phyloP scores from a whole-genome alignment of 2,329 filamentous ascomycete genomes.

The Sphaceloma murrayae region DNA sequence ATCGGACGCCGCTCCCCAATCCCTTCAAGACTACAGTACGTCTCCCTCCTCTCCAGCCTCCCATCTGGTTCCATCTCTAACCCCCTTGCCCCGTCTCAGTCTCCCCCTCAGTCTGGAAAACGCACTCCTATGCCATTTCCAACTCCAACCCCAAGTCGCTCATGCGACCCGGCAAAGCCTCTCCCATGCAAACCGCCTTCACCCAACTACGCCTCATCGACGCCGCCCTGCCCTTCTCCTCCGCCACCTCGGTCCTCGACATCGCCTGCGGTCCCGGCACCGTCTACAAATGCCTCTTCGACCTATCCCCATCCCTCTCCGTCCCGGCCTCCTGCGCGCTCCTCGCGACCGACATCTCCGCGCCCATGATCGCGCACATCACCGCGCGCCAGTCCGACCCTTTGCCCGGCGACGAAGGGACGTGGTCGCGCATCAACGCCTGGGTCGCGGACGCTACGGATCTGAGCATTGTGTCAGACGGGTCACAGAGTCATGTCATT shows the following conservation, averaged over 20 bases:
- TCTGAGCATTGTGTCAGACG: neutral
- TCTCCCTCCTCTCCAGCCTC: no score
- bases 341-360: constrained; percentile 12
- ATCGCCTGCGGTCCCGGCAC: constrained; percentile 15
- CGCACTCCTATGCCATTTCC: constrained; percentile 2
- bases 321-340: neutral
- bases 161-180: neutral
- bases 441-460: constrained; percentile 8
- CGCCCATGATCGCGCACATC: constrained; percentile 11
- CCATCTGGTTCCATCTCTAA: neutral
- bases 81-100: neutral
- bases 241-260: constrained; percentile 13
- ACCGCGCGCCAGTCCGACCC: neutral
- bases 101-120: constrained; percentile 1
- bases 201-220: neutral
- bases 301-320: neutral
- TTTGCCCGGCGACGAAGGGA: neutral
- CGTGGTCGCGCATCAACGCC: constrained; percentile 1
- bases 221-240: constrained; percentile 2
- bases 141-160: neutral
- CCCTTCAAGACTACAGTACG: constrained; percentile 2
- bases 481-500: constrained; percentile 8
- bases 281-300: constrained; percentile 11
- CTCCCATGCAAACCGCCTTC: constrained; percentile 1
- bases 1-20: neutral